Percentiles rank a stretch among this genome's conserved stretches.
These are phyloP conservation scores for Ceratobasidium sp. DNA, from an alignment of 1,284 basidiomycete species.

Conservation along the genomic window DNA sequence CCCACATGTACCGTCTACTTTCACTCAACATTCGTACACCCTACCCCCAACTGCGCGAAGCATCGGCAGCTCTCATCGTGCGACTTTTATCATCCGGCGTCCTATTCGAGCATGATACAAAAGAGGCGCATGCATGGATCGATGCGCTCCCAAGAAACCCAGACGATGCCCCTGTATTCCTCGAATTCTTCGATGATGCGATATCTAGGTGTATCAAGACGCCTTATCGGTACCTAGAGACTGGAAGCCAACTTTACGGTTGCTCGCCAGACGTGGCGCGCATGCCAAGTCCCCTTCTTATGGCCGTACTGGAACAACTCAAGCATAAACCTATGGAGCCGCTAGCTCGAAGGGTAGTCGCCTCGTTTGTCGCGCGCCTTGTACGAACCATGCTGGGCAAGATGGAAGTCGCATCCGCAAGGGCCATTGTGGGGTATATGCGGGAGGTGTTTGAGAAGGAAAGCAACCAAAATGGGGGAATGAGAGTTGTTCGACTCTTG, in stretches of 20 bases:
- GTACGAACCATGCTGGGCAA: slow-evolving; percentile 6
- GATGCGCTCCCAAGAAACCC: slow-evolving; percentile 59
- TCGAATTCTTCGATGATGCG: slow-evolving; percentile 86
- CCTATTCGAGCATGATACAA: slow-evolving; percentile 80
- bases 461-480: not conserved
- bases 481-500: not conserved
- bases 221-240: slow-evolving; percentile 88
- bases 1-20: slow-evolving; percentile 70
- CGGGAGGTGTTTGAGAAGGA: slow-evolving; percentile 12
- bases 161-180: slow-evolving; percentile 66
- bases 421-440: slow-evolving; percentile 26
- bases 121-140: slow-evolving; percentile 82
- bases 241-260: slow-evolving; percentile 49
- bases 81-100: slow-evolving; percentile 72
- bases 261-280: slow-evolving; percentile 32
- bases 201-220: slow-evolving; percentile 83
- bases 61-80: slow-evolving; percentile 64
- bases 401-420: slow-evolving; percentile 4
- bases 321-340: slow-evolving; percentile 53
- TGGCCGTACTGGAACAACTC: slow-evolving; percentile 79
- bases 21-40: slow-evolving; percentile 63
- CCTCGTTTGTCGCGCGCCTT: slow-evolving; percentile 9
- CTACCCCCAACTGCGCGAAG: slow-evolving; percentile 61
- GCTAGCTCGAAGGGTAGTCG: not conserved
- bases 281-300: slow-evolving; percentile 73